Percentiles rank a stretch among this genome's conserved stretches.
Conservation (phyloP, 1,139 yeast genomes). For the Yamadazyma triangularis region DNA sequence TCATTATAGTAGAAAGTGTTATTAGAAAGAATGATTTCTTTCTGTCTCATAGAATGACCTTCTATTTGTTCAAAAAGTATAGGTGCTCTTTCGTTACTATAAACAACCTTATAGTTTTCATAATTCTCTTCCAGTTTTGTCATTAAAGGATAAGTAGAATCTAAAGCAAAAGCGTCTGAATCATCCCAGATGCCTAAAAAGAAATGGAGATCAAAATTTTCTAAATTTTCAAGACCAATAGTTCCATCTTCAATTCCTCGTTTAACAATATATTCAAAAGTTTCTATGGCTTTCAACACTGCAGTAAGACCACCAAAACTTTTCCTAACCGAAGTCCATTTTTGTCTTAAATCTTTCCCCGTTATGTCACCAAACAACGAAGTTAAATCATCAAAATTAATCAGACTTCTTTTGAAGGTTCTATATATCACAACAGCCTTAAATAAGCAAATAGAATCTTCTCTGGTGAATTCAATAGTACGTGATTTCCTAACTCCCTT, state of each 20-base stretch:
- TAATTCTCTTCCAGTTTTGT: slow-evolving; percentile 22
- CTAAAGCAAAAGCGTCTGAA: background rate
- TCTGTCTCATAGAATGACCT: slow-evolving; percentile 51
- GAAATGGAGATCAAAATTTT: slow-evolving; percentile 42
- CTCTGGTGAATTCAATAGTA: slow-evolving; percentile 28
- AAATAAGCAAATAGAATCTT: slow-evolving; percentile 48
- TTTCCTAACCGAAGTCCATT: slow-evolving; percentile 61
- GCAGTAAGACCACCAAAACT: slow-evolving; percentile 51
- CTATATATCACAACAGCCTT: slow-evolving; percentile 63
- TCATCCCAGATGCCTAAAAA: slow-evolving; percentile 56
- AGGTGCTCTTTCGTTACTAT: slow-evolving; percentile 18
- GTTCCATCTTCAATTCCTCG: slow-evolving; percentile 48
- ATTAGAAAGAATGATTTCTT: slow-evolving; percentile 40
- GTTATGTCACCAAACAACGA: slow-evolving; percentile 34
- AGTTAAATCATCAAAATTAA: slow-evolving; percentile 59
- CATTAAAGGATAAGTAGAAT: background rate
- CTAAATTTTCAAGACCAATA: slow-evolving; percentile 41
- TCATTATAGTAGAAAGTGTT: slow-evolving; percentile 27
- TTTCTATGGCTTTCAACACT: slow-evolving; percentile 47
- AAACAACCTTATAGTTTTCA: slow-evolving; percentile 21
- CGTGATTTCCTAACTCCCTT: slow-evolving; percentile 14
- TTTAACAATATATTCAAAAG: slow-evolving; percentile 56
- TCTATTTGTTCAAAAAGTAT: slow-evolving; percentile 35
- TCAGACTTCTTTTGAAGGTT: slow-evolving; percentile 43
- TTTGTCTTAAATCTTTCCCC: slow-evolving; percentile 40